phyloP scores from a whole-genome alignment of 2,329 filamentous ascomycete species.

The Aureobasidium pullulans region DNA sequence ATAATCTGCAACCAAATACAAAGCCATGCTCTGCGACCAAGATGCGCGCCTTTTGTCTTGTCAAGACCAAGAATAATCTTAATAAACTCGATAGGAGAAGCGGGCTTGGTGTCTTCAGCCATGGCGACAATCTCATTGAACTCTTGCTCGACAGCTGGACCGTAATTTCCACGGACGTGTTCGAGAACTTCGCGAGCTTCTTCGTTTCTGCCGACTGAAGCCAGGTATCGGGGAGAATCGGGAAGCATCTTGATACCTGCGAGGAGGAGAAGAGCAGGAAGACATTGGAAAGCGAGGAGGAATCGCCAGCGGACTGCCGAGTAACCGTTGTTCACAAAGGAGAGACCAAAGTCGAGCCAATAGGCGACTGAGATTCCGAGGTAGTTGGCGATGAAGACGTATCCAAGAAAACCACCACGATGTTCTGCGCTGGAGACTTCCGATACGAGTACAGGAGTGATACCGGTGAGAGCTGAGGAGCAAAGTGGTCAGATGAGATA shows the following conservation, averaged over 20 bases:
- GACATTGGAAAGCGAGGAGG: conserved; percentile 32
- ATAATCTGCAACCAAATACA: conserved; percentile 41
- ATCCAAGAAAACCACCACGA: conserved; percentile 41
- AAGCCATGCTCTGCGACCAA: conserved; percentile 36
- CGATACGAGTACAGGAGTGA: conserved; percentile 43
- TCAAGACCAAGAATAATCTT: conserved; percentile 31
- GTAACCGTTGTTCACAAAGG: conserved; percentile 22
- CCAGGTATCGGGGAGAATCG: conserved; percentile 36
- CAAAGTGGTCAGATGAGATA: not conserved
- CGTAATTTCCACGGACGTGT: conserved; percentile 28
- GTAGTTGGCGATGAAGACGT: conserved; percentile 48
- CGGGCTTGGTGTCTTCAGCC: conserved; percentile 25
- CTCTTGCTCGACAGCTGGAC: conserved; percentile 21
- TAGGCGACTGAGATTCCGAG: conserved; percentile 33
- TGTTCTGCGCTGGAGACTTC: conserved; percentile 42
- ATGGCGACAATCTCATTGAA: conserved; percentile 30
- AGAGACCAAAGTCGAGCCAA: conserved; percentile 33
- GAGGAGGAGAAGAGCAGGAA: conserved; percentile 37
- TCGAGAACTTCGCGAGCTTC: conserved; percentile 26
- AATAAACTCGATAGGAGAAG: conserved; percentile 33
- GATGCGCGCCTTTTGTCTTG: conserved; percentile 26
- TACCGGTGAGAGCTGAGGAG: conserved; percentile 35
- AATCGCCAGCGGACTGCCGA: conserved; percentile 23
- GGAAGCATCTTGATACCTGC: conserved; percentile 36
- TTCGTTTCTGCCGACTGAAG: conserved; percentile 22